Conservation (phyloP, 1,139 yeast genomes). For the Taphrina populina region DNA sequence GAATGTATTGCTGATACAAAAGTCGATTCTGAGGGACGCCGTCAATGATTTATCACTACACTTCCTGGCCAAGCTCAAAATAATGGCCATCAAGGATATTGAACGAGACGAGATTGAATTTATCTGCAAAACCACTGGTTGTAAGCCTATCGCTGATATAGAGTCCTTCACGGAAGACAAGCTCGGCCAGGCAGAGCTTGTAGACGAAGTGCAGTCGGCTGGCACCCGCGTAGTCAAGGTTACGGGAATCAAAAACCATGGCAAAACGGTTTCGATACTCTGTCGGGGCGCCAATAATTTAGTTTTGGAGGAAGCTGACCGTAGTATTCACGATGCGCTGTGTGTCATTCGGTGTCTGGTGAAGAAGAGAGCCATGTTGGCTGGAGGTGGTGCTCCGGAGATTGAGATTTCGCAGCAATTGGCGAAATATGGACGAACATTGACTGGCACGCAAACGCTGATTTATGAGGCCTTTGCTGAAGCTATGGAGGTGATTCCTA, state of each 20-base stretch:
- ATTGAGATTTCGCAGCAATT: conserved; percentile 84
- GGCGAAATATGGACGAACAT: conserved; percentile 69
- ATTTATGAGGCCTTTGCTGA: conserved; percentile 95
- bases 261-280: conserved; percentile 83
- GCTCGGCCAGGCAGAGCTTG: conserved; percentile 83
- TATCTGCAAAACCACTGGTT: conserved; percentile 81
- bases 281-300: conserved; percentile 93
- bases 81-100: conserved; percentile 90
- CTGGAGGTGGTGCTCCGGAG: conserved; percentile 99
- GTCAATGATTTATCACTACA: conserved; percentile 95
- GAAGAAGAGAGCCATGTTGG: conserved; percentile 88
- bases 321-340: conserved; percentile 93
- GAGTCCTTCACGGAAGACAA: conserved; percentile 91
- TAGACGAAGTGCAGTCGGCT: conserved; percentile 87
- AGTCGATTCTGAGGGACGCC: conserved; percentile 93
- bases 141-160: conserved; percentile 94
- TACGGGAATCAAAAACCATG: conserved; percentile 70
- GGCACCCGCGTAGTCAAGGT: conserved; percentile 91
- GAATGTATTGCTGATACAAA: conserved; percentile 88
- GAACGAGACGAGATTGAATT: conserved; percentile 97
- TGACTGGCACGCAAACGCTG: conserved; percentile 88
- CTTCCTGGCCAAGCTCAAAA: conserved; percentile 85
- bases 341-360: conserved; percentile 96
- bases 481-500: conserved; percentile 93
- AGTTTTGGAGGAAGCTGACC: conserved; percentile 91